Base-by-base conservation (phyloP, 208 protist genomes). In the Trypanosoma cruzi region DNA sequence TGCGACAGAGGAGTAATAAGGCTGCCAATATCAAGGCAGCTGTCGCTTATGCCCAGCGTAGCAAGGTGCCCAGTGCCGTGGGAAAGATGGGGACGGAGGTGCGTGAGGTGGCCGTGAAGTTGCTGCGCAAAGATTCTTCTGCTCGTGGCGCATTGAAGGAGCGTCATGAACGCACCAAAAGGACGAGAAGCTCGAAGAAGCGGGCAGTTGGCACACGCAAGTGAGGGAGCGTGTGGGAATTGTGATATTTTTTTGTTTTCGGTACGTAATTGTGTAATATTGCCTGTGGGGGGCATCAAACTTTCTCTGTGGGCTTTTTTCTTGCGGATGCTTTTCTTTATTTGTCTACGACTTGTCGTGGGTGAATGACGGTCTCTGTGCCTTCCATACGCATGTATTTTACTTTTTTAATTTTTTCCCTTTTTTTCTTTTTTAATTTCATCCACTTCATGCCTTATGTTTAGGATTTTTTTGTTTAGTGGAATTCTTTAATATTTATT, bases 1-100 rank as follows among this genome's bases (percentile, higher is more conserved):
- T 91, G 5, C 79, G 89, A 16, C 89, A 92, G 63, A 77, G 77
- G 52, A 78, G 82, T 49, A 89, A 90, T 57, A 82, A 79, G 48
- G 72, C 65, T 34, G 84, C 79, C 1, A 92, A 95, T 40, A 66
- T 91, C 29, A 88, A 81, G 65, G 89, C 89, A 1, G 82, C 84
- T 10, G 73, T 94, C 10, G 76, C 76, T 8, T 81, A 90, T 64
- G 84, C 84, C 0, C 82, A 90, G 59, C 79, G 75, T 0, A 75
- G 76, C 24, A 60, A 78, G 53, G 75, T 65, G 24, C 56, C 32
- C 7, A 66, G 50, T n/a, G 53, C 67, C 10, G 54, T 87, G 29
- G 48, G 8, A 22, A 32, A 56, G 24, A 75, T 84, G 28, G 77
- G 58, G 0, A 64, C 70, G 16, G 81, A 86, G 61, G 65, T 90